Percentiles rank a stretch among this genome's conserved stretches.
phyloP scores from a whole-genome alignment of 2,329 filamentous ascomycete species.

The Amauroascus verrucosus region DNA sequence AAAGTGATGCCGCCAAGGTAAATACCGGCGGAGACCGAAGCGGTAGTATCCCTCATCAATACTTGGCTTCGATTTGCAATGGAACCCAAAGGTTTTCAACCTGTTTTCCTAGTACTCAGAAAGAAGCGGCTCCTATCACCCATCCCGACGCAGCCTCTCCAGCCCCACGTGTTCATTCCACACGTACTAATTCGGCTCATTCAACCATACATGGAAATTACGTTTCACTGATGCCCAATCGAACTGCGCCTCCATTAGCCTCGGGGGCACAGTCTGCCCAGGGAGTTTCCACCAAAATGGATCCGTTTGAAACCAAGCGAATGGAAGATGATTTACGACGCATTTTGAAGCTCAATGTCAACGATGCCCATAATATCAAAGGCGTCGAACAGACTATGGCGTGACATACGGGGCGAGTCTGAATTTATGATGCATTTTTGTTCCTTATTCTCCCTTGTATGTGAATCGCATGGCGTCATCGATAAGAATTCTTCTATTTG shows the following conservation, averaged over 20 bases:
- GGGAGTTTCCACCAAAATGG: constrained; percentile 19
- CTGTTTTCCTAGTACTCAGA: constrained; percentile 25
- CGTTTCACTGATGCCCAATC: constrained; percentile 13
- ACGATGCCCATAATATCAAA: constrained; percentile 22
- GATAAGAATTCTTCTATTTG: not conserved
- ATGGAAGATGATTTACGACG: constrained; percentile 42
- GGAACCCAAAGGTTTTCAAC: constrained; percentile 14
- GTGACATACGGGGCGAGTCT: constrained; percentile 14
- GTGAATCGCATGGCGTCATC: not conserved
- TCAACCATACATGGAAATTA: constrained; percentile 16
- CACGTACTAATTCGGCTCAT: constrained; percentile 13
- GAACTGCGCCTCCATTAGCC: constrained; percentile 12
- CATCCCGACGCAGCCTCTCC: constrained; percentile 9
- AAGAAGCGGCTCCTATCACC: constrained; percentile 23
- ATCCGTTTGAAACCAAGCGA: constrained; percentile 32
- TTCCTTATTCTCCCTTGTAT: constrained; percentile 2
- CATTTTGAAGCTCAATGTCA: constrained; percentile 37
- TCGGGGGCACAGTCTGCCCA: constrained; percentile 20
- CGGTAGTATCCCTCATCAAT: constrained; percentile 20
- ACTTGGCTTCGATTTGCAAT: constrained; percentile 20
- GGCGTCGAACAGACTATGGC: constrained; percentile 29
- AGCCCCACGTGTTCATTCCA: constrained; percentile 16
- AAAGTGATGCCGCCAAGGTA: constrained; percentile 15
- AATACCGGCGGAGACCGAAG: constrained; percentile 8
- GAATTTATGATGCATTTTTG: constrained; percentile 3